Percentiles rank a stretch among this genome's conserved stretches.
Evolutionary conservation across 352 stramenopile species (phyloP).

Genomic region (Globisporangium apiculatum): DNA sequence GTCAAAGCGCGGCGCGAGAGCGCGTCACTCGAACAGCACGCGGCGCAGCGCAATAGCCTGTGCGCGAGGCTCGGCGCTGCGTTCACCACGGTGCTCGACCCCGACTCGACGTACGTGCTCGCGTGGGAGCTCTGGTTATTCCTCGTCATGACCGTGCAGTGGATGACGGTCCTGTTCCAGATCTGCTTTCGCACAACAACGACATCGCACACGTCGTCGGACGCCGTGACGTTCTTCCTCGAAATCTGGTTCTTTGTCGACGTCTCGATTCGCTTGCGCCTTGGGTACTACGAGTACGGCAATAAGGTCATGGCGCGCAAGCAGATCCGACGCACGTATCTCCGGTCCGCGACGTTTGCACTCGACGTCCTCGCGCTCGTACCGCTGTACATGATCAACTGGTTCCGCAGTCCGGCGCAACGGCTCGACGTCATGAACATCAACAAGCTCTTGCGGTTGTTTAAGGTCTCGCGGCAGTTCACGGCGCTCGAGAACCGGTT

Average conservation of each 20-base stretch:
- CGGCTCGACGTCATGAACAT: constrained; percentile 35
- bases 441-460: constrained; percentile 37
- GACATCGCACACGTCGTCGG: constrained; percentile 12
- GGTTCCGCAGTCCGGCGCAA: constrained; percentile 1
- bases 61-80: neutral
- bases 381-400: constrained; percentile 33
- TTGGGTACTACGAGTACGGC: constrained; percentile 37
- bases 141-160: constrained; percentile 31
- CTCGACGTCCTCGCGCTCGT: constrained; percentile 31
- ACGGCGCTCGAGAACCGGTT: constrained; percentile 29
- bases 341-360: constrained; percentile 21
- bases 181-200: constrained; percentile 26
- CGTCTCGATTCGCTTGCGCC: constrained; percentile 24
- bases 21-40: neutral
- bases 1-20: neutral
- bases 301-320: constrained; percentile 41
- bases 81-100: constrained; percentile 16
- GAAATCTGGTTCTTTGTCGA: constrained; percentile 36
- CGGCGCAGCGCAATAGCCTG: neutral
- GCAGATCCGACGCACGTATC: constrained; percentile 22
- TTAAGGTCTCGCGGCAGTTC: constrained; percentile 30
- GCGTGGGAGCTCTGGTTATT: constrained; percentile 32
- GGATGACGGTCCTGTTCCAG: constrained; percentile 26
- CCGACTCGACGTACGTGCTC: constrained; percentile 21
- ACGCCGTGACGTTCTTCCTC: constrained; percentile 20